Conservation (phyloP, 1,284 basidiomycete genomes). For the Fomitopsis betulina region DNA sequence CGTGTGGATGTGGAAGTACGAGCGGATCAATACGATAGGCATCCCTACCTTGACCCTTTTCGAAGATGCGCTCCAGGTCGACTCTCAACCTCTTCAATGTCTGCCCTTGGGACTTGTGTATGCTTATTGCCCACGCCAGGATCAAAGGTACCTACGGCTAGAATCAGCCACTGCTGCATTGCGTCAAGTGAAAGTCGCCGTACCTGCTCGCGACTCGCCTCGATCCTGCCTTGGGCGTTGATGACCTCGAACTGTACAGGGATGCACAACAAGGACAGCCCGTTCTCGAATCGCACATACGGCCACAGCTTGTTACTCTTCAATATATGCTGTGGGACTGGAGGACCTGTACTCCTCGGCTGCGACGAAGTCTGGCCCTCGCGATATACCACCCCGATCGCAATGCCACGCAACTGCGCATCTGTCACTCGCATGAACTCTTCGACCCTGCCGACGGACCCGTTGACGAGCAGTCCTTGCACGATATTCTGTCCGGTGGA, state of each 20-base stretch:
- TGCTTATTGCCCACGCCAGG: constrained; percentile 76
- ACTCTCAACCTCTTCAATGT: constrained; percentile 76
- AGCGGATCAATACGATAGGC: background rate
- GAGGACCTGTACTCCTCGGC: too few species aligned
- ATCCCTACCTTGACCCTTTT: constrained; percentile 69
- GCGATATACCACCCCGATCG: constrained; percentile 26
- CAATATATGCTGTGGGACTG: constrained; percentile 8
- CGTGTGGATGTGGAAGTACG: background rate
- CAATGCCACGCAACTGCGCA: constrained; percentile 35
- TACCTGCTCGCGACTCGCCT: constrained; percentile 53
- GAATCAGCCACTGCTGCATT: background rate
- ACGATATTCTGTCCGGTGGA: constrained; percentile 5
- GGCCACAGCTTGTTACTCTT: constrained; percentile 38
- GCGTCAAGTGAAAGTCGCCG: background rate
- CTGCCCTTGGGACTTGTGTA: constrained; percentile 87
- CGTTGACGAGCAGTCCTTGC: constrained; percentile 74
- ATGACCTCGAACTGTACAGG: constrained; percentile 56
- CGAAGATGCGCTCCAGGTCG: constrained; percentile 64
- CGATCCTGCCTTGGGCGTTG: constrained; percentile 45
- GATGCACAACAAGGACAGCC: constrained; percentile 38
- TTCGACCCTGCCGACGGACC: constrained; percentile 80
- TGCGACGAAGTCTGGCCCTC: background rate
- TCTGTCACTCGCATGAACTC: constrained; percentile 53
- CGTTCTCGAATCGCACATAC: constrained; percentile 49
- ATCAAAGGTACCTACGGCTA: constrained; percentile 63